phyloP scores from a whole-genome alignment of 23 red algal genomes.

The Gracilaria domingensis region DNA sequence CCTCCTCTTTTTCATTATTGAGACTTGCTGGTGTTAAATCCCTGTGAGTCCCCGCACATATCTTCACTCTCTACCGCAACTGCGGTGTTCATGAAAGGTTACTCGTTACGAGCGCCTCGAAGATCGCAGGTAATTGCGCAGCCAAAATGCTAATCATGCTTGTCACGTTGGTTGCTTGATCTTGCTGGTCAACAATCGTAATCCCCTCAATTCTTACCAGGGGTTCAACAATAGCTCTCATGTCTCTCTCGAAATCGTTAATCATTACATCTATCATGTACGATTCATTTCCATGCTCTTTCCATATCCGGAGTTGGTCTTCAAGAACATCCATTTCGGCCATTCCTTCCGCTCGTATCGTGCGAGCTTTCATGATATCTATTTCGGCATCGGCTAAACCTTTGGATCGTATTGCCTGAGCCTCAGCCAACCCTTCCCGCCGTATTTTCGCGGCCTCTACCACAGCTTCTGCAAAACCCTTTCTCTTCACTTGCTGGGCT shows the following conservation, averaged over 20 bases:
- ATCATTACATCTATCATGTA: not conserved
- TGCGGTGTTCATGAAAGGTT: not conserved
- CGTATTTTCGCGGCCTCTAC: slow-evolving; percentile 38
- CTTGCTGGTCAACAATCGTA: not conserved
- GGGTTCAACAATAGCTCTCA: slow-evolving; percentile 16
- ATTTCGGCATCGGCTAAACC: slow-evolving; percentile 53
- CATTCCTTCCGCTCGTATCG: slow-evolving; percentile 30
- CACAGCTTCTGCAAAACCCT: slow-evolving; percentile 38
- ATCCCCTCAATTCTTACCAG: not conserved
- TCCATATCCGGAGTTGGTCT: not conserved
- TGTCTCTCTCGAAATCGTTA: not conserved
- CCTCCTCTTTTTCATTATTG: not conserved
- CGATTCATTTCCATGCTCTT: not conserved
- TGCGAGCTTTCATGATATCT: not conserved
- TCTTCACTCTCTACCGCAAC: not conserved
- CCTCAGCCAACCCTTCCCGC: slow-evolving; percentile 48
- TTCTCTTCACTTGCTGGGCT: slow-evolving; percentile 18
- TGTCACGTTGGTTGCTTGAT: not conserved
- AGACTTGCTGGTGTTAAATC: not conserved
- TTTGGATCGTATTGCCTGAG: slow-evolving; percentile 37
- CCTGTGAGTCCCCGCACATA: not conserved
- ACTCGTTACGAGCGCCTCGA: slow-evolving; percentile 2
- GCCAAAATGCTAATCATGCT: not conserved
- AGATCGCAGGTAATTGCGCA: not conserved
- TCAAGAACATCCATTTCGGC: slow-evolving; percentile 15